These are phyloP conservation scores for Chrysochromulina parva DNA, from an alignment of 78 protist species.

Conservation along the genomic window DNA sequence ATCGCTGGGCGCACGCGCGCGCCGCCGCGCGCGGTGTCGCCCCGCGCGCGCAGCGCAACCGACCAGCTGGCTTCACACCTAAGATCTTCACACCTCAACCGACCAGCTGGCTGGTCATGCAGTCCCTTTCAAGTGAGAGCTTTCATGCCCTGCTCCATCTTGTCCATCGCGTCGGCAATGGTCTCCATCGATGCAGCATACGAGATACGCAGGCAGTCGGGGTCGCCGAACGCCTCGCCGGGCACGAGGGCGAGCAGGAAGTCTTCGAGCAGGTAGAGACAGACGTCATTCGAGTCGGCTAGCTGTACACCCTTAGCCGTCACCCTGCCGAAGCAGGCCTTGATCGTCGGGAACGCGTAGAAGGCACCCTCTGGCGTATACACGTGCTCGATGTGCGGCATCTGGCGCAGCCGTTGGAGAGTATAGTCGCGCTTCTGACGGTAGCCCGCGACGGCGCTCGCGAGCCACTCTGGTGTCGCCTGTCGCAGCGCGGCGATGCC, in stretches of 20 bases:
- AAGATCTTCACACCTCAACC: no score
- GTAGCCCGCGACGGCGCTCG: not conserved
- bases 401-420: not conserved
- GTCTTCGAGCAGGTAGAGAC: not conserved
- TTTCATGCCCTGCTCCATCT: not conserved
- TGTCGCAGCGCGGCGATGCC: constrained; percentile 14
- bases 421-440: not conserved
- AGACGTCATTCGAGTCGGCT: not conserved
- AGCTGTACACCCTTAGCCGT: not conserved
- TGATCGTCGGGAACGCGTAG: constrained; percentile 5
- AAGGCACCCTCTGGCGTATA: constrained; percentile 22
- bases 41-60: no score
- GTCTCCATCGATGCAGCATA: constrained; percentile 19
- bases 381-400: no score
- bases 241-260: not conserved
- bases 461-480: no score
- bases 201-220: not conserved
- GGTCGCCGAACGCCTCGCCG: constrained; percentile 4
- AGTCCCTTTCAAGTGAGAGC: no score
- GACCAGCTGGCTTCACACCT: no score
- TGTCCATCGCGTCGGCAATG: not conserved
- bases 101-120: no score
- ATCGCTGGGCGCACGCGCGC: no score
- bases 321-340: not conserved
- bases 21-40: no score